A percentile compares a stretch with the other conserved stretches of the same genome.
Conservation (phyloP, 2,329 filamentous ascomycete species). For the Botrytis byssoidea region DNA sequence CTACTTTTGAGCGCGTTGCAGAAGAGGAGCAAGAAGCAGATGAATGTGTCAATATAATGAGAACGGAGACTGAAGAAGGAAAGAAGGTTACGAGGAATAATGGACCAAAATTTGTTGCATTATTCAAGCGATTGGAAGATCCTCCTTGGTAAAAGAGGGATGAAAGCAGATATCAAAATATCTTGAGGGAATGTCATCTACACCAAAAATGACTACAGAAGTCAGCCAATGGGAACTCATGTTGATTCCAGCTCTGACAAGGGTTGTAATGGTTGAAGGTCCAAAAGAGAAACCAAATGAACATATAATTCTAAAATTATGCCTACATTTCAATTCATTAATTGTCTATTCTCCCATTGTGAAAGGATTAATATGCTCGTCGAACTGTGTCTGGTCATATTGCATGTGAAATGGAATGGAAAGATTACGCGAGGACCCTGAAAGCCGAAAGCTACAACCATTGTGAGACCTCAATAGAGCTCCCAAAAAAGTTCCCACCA, state of each 20-base stretch:
- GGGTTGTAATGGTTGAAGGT: not conserved
- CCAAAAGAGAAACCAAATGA: not conserved
- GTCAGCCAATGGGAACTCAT: not conserved
- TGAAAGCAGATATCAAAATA: too few species aligned
- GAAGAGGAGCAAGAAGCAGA: constrained; percentile 67
- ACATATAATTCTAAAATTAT: not conserved
- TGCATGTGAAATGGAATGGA: constrained; percentile 13
- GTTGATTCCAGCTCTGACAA: not conserved
- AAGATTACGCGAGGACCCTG: constrained; percentile 28
- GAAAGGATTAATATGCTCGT: not conserved
- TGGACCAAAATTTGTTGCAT: constrained; percentile 85
- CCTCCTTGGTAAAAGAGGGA: constrained; percentile 47
- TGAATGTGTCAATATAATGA: constrained; percentile 72
- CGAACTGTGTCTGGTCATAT: constrained; percentile 5
- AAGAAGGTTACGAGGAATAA: constrained; percentile 94
- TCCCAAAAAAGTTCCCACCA: constrained; percentile 25
- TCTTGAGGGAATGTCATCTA: not conserved
- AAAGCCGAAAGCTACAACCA: constrained; percentile 21
- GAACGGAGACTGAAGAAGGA: constrained; percentile 86
- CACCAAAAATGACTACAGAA: not conserved
- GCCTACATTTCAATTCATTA: not conserved
- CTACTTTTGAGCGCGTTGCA: constrained; percentile 72
- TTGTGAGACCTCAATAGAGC: constrained; percentile 22
- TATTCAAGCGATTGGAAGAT: constrained; percentile 72
- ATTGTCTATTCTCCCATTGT: not conserved